Percentiles rank a stretch among this genome's conserved stretches.
Evolutionary conservation across 2,329 filamentous ascomycete species (phyloP).

Genomic region (Polychaeton citri): DNA sequence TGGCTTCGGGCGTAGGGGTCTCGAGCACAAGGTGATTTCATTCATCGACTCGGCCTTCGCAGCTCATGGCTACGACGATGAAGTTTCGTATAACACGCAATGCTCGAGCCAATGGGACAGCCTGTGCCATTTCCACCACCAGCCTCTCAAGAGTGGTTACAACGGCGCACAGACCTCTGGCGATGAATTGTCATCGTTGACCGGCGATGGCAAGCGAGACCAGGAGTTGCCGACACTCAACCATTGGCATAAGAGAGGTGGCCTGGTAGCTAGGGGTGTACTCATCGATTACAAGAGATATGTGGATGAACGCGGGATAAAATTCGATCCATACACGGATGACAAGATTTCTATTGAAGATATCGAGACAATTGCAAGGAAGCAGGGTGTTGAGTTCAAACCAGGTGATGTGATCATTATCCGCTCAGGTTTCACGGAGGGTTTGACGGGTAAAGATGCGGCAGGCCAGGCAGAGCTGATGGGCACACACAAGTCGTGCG

Average conservation of each 20-base stretch:
- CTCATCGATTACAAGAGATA: slow-evolving; percentile 46
- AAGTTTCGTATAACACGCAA: slow-evolving; percentile 36
- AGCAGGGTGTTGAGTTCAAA: slow-evolving; percentile 30
- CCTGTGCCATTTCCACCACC: slow-evolving; percentile 28
- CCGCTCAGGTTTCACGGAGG: slow-evolving; percentile 38
- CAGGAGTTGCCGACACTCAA: slow-evolving; percentile 18
- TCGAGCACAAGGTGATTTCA: slow-evolving; percentile 22
- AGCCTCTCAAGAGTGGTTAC: slow-evolving; percentile 32
- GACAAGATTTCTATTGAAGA: slow-evolving; percentile 29
- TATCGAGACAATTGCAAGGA: slow-evolving; percentile 31
- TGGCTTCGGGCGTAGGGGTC: slow-evolving; percentile 20
- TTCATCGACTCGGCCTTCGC: slow-evolving; percentile 22
- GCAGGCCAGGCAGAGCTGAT: slow-evolving; percentile 27
- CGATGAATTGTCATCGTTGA: slow-evolving; percentile 14
- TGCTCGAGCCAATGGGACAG: slow-evolving; percentile 34
- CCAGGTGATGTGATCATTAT: slow-evolving; percentile 46
- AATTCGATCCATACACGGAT: slow-evolving; percentile 41
- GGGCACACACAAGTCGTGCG: slow-evolving; percentile 25
- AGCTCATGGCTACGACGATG: slow-evolving; percentile 29
- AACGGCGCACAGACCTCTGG: slow-evolving; percentile 31
- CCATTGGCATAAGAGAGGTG: slow-evolving; percentile 40
- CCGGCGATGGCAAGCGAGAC: slow-evolving; percentile 17
- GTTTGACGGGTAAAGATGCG: slow-evolving; percentile 25
- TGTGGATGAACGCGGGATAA: slow-evolving; percentile 42
- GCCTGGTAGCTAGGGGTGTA: slow-evolving; percentile 42